A percentile compares a stretch with the other conserved stretches of the same genome.
Conservation (phyloP, 441 rosid genomes). For the Pelargonium australe region DNA sequence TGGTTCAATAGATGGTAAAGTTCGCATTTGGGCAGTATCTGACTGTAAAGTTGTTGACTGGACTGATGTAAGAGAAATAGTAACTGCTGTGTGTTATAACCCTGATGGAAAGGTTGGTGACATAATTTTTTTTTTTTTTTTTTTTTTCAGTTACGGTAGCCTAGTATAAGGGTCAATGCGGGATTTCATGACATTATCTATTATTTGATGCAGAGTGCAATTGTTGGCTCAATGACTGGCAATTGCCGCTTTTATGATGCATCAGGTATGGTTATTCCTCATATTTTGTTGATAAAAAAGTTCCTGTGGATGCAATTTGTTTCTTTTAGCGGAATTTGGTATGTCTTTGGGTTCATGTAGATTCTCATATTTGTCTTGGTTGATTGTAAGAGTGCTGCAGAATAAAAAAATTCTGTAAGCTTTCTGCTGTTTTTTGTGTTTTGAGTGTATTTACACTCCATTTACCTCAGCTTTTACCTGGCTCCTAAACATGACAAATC, state of each 20-base stretch:
- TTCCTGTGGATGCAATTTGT: neutral
- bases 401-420: too few species aligned
- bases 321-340: neutral
- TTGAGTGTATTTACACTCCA: too few species aligned
- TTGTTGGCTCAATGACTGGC: conserved; percentile 72
- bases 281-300: neutral
- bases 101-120: conserved; percentile 73
- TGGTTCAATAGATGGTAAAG: conserved; percentile 94
- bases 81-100: conserved; percentile 82
- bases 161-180: neutral
- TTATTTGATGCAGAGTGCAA: conserved; percentile 50
- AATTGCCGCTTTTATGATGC: conserved; percentile 65
- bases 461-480: too few species aligned
- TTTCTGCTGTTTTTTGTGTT: too few species aligned
- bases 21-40: conserved; percentile 78
- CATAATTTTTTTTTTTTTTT: conserved; percentile 11
- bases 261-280: conserved; percentile 40
- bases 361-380: too few species aligned
- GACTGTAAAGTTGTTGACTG: conserved; percentile 72
- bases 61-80: conserved; percentile 65
- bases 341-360: neutral
- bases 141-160: neutral
- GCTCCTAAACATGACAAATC: too few species aligned
- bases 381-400: too few species aligned
- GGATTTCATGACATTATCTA: neutral